Conservation (phyloP, 768 basidiomycete species). For the Lentinus tigrinus region DNA sequence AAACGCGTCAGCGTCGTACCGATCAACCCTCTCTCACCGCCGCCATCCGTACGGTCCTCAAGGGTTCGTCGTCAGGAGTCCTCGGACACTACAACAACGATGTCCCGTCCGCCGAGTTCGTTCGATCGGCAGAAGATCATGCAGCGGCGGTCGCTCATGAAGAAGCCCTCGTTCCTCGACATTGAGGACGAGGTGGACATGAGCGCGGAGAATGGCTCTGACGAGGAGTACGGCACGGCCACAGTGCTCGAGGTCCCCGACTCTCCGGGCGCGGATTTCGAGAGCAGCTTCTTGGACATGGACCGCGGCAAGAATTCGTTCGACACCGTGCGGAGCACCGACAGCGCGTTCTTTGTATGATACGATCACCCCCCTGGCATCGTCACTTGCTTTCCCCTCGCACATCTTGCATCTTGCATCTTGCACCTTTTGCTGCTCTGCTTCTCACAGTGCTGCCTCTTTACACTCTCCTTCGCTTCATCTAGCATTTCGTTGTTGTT, state of each 20-base stretch:
- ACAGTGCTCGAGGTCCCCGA: constrained; percentile 1
- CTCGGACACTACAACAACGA: neutral
- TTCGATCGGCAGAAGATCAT: constrained; percentile 23
- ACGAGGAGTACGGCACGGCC: neutral
- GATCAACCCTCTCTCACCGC: constrained; percentile 37
- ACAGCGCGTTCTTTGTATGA: constrained; percentile 29
- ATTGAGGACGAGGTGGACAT: constrained; percentile 43
- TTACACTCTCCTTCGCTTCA: neutral
- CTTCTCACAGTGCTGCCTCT: constrained; percentile 1
- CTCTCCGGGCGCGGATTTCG: constrained; percentile 16
- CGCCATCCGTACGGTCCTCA: constrained; percentile 21
- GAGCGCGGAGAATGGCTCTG: constrained; percentile 13
- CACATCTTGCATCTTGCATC: neutral
- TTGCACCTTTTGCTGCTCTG: neutral
- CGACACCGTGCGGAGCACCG: constrained; percentile 35
- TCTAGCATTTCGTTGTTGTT: neutral
- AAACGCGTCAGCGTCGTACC: constrained; percentile 29
- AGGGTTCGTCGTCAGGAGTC: constrained; percentile 1
- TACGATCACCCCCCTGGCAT: neutral
- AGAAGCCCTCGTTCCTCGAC: constrained; percentile 72
- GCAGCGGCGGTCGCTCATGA: constrained; percentile 49
- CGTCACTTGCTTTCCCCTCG: neutral
- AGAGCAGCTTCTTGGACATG: constrained; percentile 42
- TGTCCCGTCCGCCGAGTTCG: constrained; percentile 27
- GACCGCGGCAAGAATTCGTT: constrained; percentile 38